Evolutionary conservation across 176 grass and related monocot genomes (phyloP).

Genomic region (Eragrostis nindensis): DNA sequence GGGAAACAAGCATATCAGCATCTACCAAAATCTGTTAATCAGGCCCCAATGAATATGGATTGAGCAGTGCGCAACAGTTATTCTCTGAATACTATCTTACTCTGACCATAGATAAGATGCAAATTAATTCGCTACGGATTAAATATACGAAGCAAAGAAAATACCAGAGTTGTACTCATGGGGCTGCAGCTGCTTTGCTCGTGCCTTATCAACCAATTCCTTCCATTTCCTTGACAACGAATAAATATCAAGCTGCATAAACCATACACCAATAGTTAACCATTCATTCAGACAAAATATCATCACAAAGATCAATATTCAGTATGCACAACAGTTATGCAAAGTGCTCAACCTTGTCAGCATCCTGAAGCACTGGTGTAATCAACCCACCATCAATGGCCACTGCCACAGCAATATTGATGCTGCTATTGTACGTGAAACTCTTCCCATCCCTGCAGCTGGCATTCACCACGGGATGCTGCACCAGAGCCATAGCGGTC

Average conservation of each 20-base stretch:
- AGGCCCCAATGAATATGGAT: no score
- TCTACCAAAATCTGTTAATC: no score
- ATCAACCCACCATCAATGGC: slow-evolving; percentile 94
- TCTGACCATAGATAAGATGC: slow-evolving; percentile 26
- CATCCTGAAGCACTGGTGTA: slow-evolving; percentile 93
- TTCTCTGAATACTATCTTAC: slow-evolving; percentile 11
- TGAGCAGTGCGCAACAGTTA: no score
- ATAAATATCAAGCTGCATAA: slow-evolving; percentile 90
- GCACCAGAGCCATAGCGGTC: slow-evolving; percentile 68
- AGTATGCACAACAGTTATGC: not conserved
- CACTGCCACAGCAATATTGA: slow-evolving; percentile 95
- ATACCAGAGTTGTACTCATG: slow-evolving; percentile 96
- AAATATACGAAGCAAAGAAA: not conserved
- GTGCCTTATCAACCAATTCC: slow-evolving; percentile 91
- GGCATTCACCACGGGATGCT: slow-evolving; percentile 86
- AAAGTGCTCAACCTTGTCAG: slow-evolving; percentile 79
- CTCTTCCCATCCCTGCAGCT: slow-evolving; percentile 97
- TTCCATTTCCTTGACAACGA: slow-evolving; percentile 99
- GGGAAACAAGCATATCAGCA: no score
- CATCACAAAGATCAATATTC: slow-evolving; percentile 13
- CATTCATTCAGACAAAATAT: slow-evolving; percentile 18
- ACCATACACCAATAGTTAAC: slow-evolving; percentile 37
- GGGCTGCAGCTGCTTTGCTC: slow-evolving; percentile 93
- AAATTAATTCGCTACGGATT: not conserved
- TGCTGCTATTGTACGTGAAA: slow-evolving; percentile 91